Percentiles rank a stretch among this genome's conserved stretches.
Conservation (phyloP, 805 yeast species). For the Barnettozyma sp. region DNA sequence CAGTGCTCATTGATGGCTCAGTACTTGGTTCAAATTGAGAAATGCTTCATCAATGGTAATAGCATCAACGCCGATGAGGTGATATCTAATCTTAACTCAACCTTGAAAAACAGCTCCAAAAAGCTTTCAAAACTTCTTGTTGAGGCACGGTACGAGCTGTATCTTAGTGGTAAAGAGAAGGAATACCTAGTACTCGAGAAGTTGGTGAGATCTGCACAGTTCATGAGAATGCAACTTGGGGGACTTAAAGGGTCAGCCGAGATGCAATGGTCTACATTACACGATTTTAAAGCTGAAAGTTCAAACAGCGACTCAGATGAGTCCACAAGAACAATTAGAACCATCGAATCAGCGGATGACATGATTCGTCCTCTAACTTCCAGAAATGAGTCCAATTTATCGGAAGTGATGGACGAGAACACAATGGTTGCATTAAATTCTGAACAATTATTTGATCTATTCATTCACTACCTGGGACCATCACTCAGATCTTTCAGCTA, state of each 20-base stretch:
- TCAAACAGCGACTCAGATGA: background rate
- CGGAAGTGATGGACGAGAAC: constrained; percentile 7
- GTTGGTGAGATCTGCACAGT: constrained; percentile 45
- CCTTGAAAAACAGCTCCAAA: constrained; percentile 35
- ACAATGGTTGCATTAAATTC: constrained; percentile 21
- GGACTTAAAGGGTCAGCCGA: constrained; percentile 65
- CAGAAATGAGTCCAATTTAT: background rate
- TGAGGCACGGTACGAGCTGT: constrained; percentile 60
- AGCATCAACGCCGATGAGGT: constrained; percentile 31
- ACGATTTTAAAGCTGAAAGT: constrained; percentile 20
- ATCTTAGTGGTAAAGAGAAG: constrained; percentile 44
- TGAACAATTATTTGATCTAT: constrained; percentile 51
- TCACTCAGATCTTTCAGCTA: constrained; percentile 59
- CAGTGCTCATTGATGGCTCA: constrained; percentile 47
- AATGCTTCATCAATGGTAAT: constrained; percentile 42
- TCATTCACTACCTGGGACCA: constrained; percentile 65
- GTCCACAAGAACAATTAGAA: background rate
- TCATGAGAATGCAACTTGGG: constrained; percentile 50
- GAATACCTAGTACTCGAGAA: constrained; percentile 41
- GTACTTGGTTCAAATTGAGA: constrained; percentile 39
- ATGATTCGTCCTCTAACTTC: background rate
- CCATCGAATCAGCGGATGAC: constrained; percentile 8
- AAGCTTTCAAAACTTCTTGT: constrained; percentile 36
- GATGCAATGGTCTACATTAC: constrained; percentile 53
- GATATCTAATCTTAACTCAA: constrained; percentile 26